Evolutionary conservation across 2,329 filamentous ascomycete species (phyloP).

Genomic region (Pseudomassariella vexata): DNA sequence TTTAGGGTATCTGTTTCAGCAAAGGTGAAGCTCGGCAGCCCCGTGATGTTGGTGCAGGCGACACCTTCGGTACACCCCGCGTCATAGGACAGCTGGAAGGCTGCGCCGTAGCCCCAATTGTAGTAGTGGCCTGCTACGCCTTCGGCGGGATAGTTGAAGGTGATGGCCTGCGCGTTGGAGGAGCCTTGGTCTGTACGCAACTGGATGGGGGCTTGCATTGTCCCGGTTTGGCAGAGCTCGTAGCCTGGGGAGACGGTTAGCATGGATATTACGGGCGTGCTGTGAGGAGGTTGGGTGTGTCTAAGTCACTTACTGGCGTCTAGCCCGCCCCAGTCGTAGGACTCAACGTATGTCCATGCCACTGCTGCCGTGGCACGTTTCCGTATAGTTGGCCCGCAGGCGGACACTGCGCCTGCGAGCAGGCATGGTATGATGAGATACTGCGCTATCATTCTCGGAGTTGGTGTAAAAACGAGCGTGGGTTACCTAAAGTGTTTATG

Average conservation of each 20-base stretch:
- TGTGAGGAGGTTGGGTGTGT: too few species aligned
- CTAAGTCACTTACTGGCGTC: constrained; percentile 21
- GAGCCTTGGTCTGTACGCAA: constrained; percentile 33
- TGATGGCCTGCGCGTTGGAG: constrained; percentile 31
- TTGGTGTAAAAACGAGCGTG: too few species aligned
- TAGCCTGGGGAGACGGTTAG: not conserved
- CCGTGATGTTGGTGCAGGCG: constrained; percentile 28
- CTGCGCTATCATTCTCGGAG: too few species aligned
- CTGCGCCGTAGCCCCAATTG: constrained; percentile 44
- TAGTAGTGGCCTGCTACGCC: constrained; percentile 31
- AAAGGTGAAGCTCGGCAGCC: constrained; percentile 36
- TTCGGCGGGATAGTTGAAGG: constrained; percentile 33
- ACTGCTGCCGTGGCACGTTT: not conserved
- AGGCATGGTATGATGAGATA: too few species aligned
- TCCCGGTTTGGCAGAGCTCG: constrained; percentile 41
- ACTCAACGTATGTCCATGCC: constrained; percentile 27
- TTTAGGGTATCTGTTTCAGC: too few species aligned
- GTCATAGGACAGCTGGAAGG: constrained; percentile 31
- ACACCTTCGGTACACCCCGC: too few species aligned
- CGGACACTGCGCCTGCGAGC: too few species aligned
- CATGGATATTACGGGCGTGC: too few species aligned
- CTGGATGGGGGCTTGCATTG: constrained; percentile 42
- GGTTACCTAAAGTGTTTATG: too few species aligned
- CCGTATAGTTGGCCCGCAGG: too few species aligned
- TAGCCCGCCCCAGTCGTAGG: constrained; percentile 33